Percentiles rank a stretch among this genome's conserved stretches.
Evolutionary conservation across 2,329 filamentous ascomycete species (phyloP).

Genomic region (Ophiocordyceps australis): DNA sequence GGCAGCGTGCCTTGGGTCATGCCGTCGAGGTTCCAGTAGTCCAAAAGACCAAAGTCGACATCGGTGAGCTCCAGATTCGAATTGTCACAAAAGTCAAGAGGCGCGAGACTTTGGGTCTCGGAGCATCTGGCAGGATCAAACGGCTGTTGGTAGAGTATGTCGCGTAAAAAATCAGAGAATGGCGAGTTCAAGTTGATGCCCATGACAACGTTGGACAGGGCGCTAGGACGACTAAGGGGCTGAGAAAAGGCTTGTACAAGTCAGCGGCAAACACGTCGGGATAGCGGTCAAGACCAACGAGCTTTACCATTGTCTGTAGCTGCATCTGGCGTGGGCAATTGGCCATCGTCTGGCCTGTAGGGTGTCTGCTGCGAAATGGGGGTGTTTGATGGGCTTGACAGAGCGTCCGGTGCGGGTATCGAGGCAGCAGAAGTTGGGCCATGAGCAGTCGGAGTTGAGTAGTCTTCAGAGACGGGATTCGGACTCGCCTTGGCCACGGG

Average conservation of each 20-base stretch:
- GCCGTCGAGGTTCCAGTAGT: conserved; percentile 27
- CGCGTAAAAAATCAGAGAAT: conserved; percentile 31
- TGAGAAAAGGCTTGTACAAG: conserved; percentile 3
- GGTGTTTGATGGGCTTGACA: conserved; percentile 8
- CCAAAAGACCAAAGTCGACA: conserved; percentile 29
- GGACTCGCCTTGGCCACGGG: not conserved
- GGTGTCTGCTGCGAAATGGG: conserved; percentile 7
- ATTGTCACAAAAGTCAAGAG: conserved; percentile 31
- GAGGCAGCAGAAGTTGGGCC: conserved; percentile 5
- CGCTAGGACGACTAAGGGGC: conserved; percentile 1
- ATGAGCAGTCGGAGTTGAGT: conserved; percentile 7
- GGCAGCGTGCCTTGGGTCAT: conserved; percentile 6
- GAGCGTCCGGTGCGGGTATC: conserved; percentile 2
- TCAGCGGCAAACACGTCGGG: conserved; percentile 1
- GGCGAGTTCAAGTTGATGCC: conserved; percentile 16
- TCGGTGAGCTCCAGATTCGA: conserved; percentile 30
- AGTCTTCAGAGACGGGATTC: conserved; percentile 1
- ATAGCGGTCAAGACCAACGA: not conserved
- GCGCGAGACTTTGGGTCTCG: conserved; percentile 21
- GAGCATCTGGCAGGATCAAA: conserved; percentile 14
- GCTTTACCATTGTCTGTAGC: conserved; percentile 9
- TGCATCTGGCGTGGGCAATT: conserved; percentile 15
- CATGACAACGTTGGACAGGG: conserved; percentile 3
- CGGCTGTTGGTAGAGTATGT: conserved; percentile 29
- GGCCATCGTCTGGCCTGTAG: conserved; percentile 13